Evolutionary conservation across 1,284 basidiomycete genomes (phyloP).

Genomic region (Trichosporon inkin): DNA sequence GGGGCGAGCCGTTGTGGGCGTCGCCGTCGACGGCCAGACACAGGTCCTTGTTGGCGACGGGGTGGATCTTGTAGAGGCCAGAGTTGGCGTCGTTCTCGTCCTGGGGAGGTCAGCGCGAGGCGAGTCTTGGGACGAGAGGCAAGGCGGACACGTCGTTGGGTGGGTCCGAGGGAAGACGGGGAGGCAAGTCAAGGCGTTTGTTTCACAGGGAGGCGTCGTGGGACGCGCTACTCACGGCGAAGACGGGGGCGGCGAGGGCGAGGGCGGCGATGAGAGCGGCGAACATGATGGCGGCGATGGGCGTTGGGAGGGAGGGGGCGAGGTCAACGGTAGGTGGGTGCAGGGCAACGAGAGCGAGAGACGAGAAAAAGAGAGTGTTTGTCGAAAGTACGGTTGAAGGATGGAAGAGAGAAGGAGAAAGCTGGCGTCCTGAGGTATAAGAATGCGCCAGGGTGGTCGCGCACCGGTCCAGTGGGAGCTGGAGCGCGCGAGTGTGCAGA

Average conservation of each 20-base stretch:
- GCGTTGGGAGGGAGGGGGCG: background rate
- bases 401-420: background rate
- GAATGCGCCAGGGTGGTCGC: too few relatives aligned
- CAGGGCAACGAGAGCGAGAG: background rate
- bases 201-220: background rate
- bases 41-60: constrained; percentile 28
- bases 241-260: constrained; percentile 18
- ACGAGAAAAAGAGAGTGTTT: constrained; percentile 4
- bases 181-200: background rate
- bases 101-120: too few relatives aligned
- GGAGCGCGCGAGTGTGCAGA: background rate
- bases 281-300: constrained; percentile 1
- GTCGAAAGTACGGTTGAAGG: background rate
- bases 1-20: background rate
- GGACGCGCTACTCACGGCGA: constrained; percentile 19
- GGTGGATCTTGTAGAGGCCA: constrained; percentile 28
- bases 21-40: constrained; percentile 38
- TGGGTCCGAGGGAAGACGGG: background rate
- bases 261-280: constrained; percentile 15
- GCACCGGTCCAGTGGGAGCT: background rate
- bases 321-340: too few relatives aligned
- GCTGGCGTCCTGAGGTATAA: background rate
- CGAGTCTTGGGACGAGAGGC: too few relatives aligned
- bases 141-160: background rate
- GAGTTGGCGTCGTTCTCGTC: background rate